These are phyloP conservation scores for Alopecurus myosuroides DNA, from an alignment of 176 grass and related monocot species.

Conservation along the genomic window DNA sequence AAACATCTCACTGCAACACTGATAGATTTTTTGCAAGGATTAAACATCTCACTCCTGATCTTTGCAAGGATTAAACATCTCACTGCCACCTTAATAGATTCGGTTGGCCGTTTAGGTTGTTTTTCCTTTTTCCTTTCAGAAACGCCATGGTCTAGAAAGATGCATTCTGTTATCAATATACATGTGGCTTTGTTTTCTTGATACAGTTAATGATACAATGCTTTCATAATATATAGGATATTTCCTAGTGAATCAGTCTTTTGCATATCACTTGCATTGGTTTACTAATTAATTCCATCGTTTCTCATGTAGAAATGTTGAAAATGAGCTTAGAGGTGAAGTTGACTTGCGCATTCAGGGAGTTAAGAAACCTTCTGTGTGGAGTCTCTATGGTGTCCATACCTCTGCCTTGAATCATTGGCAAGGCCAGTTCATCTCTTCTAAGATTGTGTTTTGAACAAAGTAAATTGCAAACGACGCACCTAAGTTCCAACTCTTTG, in stretches of 20 bases:
- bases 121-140: neutral
- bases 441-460: constrained; percentile 14
- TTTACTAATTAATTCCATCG: neutral
- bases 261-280: neutral
- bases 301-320: constrained; percentile 55
- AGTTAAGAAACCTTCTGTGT: constrained; percentile 75
- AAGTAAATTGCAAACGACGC: neutral
- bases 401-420: constrained; percentile 77
- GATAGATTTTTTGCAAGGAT: too few relatives aligned
- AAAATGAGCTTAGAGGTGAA: constrained; percentile 69
- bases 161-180: neutral
- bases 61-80: too few relatives aligned
- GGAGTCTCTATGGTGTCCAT: constrained; percentile 75
- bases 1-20: too few relatives aligned
- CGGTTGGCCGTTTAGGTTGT: neutral
- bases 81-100: neutral
- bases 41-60: too few relatives aligned
- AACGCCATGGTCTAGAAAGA: neutral
- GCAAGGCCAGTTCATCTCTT: constrained; percentile 54
- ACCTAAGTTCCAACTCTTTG: neutral
- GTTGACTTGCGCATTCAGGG: constrained; percentile 94
- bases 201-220: neutral
- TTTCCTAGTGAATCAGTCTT: neutral
- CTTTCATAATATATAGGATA: neutral
- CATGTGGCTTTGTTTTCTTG: neutral